Percentiles rank a stretch among this genome's conserved stretches.
phyloP scores from a whole-genome alignment of 1,139 yeast species.

The Debaryomyces robertsiae region DNA sequence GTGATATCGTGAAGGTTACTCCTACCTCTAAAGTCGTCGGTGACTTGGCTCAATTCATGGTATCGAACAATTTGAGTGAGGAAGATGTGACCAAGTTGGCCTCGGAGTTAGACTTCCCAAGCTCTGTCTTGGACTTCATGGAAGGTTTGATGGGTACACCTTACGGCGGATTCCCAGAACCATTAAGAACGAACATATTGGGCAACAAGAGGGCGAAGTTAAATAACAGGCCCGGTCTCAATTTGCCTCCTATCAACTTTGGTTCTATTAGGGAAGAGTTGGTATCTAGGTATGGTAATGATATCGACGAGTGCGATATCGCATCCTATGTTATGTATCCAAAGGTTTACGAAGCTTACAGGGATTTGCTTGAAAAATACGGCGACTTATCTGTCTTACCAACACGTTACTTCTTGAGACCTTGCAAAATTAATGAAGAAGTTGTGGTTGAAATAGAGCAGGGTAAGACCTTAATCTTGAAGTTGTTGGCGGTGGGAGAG shows the following conservation, averaged over 20 bases:
- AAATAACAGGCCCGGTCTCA: constrained; percentile 87
- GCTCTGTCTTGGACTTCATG: constrained; percentile 94
- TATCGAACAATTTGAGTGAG: constrained; percentile 81
- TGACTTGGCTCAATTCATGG: constrained; percentile 98
- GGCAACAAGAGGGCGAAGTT: constrained; percentile 85
- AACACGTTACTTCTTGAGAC: constrained; percentile 84
- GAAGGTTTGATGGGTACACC: constrained; percentile 99
- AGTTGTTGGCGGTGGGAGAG: constrained; percentile 91
- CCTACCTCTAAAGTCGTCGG: constrained; percentile 99
- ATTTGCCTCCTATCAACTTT: constrained; percentile 80
- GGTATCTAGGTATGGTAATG: constrained; percentile 58
- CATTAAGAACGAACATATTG: constrained; percentile 86
- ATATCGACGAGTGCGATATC: constrained; percentile 79
- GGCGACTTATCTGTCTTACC: constrained; percentile 95
- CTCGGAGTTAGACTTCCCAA: constrained; percentile 93
- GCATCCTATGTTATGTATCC: constrained; percentile 98
- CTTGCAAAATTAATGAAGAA: constrained; percentile 87
- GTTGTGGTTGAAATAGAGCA: constrained; percentile 86
- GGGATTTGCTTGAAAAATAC: constrained; percentile 69
- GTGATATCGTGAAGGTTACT: constrained; percentile 96
- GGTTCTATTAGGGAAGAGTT: constrained; percentile 71
- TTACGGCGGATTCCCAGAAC: constrained; percentile 99
- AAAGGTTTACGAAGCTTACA: constrained; percentile 88
- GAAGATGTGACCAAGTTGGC: constrained; percentile 90
- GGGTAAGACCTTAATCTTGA: constrained; percentile 92